A percentile compares a stretch with the other conserved stretches of the same genome.
Evolutionary conservation across 305 asterid genomes (phyloP).

Genomic region (Stenogyne calaminthoides): DNA sequence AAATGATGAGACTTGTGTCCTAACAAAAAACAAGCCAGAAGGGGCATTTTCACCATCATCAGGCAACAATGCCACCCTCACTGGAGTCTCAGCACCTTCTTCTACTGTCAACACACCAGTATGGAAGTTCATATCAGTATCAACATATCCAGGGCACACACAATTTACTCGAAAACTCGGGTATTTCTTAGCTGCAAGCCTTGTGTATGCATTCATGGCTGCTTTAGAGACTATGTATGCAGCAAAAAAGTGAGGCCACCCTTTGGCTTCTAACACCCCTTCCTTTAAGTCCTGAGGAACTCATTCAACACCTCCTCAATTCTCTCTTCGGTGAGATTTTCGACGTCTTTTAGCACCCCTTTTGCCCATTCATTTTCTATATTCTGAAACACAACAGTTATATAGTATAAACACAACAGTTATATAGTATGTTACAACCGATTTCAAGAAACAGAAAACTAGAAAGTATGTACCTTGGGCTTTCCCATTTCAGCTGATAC

Average conservation of each 20-base stretch:
- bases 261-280: constrained; percentile 45
- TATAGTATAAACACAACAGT: neutral
- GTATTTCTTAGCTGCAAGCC: constrained; percentile 47
- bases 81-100: constrained; percentile 59
- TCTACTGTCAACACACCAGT: constrained; percentile 41
- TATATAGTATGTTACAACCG: neutral
- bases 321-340: constrained; percentile 50
- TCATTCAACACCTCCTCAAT: constrained; percentile 43
- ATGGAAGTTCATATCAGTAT: constrained; percentile 49
- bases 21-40: constrained; percentile 38
- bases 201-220: constrained; percentile 56
- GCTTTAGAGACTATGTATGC: constrained; percentile 68
- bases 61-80: constrained; percentile 49
- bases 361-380: constrained; percentile 53
- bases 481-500: constrained; percentile 51
- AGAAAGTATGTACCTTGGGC: constrained; percentile 41
- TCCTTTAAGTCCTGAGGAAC: constrained; percentile 49
- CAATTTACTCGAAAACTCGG: constrained; percentile 42
- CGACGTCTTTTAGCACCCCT: constrained; percentile 42
- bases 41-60: constrained; percentile 40
- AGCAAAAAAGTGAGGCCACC: constrained; percentile 49
- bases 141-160: constrained; percentile 63
- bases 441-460: too few species aligned
- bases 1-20: constrained; percentile 40
- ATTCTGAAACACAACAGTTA: constrained; percentile 31